Evolutionary conservation across 2,329 filamentous ascomycete genomes (phyloP).

Genomic region (Beauveria medogensis): DNA sequence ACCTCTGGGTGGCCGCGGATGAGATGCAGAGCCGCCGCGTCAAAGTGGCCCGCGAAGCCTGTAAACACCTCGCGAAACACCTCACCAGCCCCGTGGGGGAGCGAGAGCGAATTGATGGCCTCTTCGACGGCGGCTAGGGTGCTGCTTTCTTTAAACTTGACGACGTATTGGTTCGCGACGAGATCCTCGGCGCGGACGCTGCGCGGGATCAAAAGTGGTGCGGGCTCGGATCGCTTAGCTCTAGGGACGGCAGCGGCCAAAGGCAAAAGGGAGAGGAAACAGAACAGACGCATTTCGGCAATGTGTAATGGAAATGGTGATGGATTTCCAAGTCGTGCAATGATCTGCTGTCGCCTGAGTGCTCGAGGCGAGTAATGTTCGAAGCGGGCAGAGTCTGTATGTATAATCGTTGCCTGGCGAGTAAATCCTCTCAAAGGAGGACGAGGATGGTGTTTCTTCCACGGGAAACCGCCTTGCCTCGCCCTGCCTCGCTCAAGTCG

Average conservation of each 20-base stretch:
- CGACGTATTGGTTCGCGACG: slow-evolving; percentile 17
- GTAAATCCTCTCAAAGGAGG: neutral
- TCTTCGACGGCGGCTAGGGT: slow-evolving; percentile 6
- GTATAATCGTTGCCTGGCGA: neutral
- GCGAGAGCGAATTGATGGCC: slow-evolving; percentile 11
- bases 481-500: too few relatives aligned
- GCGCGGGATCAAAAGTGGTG: slow-evolving; percentile 13
- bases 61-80: slow-evolving; percentile 13
- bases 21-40: slow-evolving; percentile 5
- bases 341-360: neutral
- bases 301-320: neutral
- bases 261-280: neutral
- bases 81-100: slow-evolving; percentile 12
- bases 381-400: neutral
- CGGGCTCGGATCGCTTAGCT: slow-evolving; percentile 11
- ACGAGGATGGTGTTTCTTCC: neutral
- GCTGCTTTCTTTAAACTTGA: slow-evolving; percentile 17
- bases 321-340: neutral
- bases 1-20: slow-evolving; percentile 13
- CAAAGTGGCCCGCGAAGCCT: slow-evolving; percentile 13
- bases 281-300: neutral
- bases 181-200: slow-evolving; percentile 6
- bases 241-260: slow-evolving; percentile 1
- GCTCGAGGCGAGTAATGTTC: neutral
- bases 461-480: too few relatives aligned